These are phyloP conservation scores for Myriosclerotinia scirpicola DNA, from an alignment of 2,329 filamentous ascomycete genomes.

Conservation along the genomic window DNA sequence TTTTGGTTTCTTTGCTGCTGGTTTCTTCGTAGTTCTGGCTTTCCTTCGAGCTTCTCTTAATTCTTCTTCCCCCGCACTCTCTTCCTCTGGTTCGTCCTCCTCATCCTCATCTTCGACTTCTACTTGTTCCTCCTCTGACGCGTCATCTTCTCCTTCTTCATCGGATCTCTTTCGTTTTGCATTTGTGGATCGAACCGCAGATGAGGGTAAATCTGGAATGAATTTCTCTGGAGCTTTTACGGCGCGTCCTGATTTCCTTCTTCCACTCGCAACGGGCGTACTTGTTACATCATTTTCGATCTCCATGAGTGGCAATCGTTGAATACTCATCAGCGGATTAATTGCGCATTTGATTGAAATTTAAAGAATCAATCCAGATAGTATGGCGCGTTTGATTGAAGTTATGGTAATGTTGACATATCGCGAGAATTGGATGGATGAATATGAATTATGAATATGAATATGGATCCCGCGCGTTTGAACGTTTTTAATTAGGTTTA, in stretches of 20 bases:
- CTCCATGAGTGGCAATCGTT: constrained; percentile 52
- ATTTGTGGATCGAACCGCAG: constrained; percentile 44
- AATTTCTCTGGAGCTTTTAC: constrained; percentile 61
- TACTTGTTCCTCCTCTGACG: constrained; percentile 50
- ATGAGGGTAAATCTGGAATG: constrained; percentile 48
- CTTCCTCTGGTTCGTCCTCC: constrained; percentile 45
- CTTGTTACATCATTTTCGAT: constrained; percentile 55
- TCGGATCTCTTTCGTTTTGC: constrained; percentile 57
- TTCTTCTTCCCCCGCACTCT: constrained; percentile 50
- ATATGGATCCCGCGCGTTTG: constrained; percentile 16
- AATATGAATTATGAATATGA: background rate
- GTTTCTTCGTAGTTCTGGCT: constrained; percentile 51
- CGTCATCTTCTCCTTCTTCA: constrained; percentile 50
- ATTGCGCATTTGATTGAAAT: constrained; percentile 15
- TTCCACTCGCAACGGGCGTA: constrained; percentile 51
- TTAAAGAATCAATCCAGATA: background rate
- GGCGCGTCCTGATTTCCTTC: constrained; percentile 70
- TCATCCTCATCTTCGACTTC: constrained; percentile 48
- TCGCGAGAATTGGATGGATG: constrained; percentile 6
- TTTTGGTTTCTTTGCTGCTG: constrained; percentile 63
- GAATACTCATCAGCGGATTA: constrained; percentile 44
- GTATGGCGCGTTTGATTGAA: constrained; percentile 1
- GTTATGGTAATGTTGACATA: constrained; percentile 18
- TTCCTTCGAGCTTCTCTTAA: constrained; percentile 43
- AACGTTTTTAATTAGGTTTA: constrained; percentile 23